These are phyloP conservation scores for Alternaria viburni DNA, from an alignment of 2,329 filamentous ascomycete genomes.

Conservation along the genomic window DNA sequence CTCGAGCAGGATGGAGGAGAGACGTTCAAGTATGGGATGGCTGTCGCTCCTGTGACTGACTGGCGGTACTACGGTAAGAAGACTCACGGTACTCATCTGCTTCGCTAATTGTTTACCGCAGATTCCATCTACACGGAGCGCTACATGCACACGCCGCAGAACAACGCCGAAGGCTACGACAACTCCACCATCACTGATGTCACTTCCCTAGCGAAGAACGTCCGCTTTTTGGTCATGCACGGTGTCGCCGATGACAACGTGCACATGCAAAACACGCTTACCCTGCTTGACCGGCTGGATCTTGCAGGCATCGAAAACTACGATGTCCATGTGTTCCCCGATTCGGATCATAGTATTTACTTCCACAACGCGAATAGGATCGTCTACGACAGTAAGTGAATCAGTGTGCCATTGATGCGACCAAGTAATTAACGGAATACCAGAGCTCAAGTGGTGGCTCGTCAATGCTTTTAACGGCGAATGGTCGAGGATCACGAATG, in stretches of 20 bases:
- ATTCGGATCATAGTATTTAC: constrained; percentile 92
- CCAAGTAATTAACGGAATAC: constrained; percentile 1
- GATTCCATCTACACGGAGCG: constrained; percentile 93
- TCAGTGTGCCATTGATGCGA: not conserved
- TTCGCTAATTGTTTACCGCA: constrained; percentile 19
- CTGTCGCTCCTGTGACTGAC: constrained; percentile 97
- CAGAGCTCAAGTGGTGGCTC: constrained; percentile 86
- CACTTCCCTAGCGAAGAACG: constrained; percentile 73
- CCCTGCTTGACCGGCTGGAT: constrained; percentile 85
- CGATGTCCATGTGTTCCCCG: constrained; percentile 94
- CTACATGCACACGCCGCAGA: constrained; percentile 94
- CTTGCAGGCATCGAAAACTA: constrained; percentile 86
- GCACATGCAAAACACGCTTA: constrained; percentile 92
- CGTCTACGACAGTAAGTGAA: constrained; percentile 85
- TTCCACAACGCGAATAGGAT: constrained; percentile 93
- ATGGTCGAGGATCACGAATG: constrained; percentile 71
- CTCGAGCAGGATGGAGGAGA: constrained; percentile 87
- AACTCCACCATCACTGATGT: constrained; percentile 77
- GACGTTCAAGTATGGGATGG: constrained; percentile 97
- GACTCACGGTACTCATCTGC: not conserved
- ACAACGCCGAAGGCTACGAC: constrained; percentile 79
- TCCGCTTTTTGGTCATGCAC: constrained; percentile 94
- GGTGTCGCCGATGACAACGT: constrained; percentile 97
- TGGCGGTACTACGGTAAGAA: constrained; percentile 82
- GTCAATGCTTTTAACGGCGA: constrained; percentile 98